These are phyloP conservation scores for Neoboletus brunneissimus DNA, from an alignment of 768 basidiomycete genomes.

Conservation along the genomic window DNA sequence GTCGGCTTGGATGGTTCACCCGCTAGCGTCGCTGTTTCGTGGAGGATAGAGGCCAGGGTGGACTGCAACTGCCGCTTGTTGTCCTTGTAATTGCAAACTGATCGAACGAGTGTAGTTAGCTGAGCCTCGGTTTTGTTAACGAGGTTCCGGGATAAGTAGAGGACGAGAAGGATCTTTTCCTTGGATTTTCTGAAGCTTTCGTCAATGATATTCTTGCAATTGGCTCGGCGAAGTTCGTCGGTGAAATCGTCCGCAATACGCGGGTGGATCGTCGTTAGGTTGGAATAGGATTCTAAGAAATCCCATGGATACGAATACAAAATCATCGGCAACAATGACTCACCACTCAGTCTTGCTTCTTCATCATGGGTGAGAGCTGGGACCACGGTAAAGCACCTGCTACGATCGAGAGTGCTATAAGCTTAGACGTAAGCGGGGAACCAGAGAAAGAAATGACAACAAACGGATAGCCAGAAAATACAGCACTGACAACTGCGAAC, in stretches of 20 bases:
- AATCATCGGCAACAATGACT: background rate
- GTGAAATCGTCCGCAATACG: constrained; percentile 17
- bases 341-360: constrained; percentile 12
- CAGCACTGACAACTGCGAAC: constrained; percentile 24
- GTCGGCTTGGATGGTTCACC: constrained; percentile 10
- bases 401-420: constrained; percentile 20
- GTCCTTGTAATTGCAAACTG: constrained; percentile 15
- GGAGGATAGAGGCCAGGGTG: constrained; percentile 17
- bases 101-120: constrained; percentile 7
- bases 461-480: constrained; percentile 27
- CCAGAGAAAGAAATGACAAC: background rate
- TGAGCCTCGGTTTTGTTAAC: constrained; percentile 15
- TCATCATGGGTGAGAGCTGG: constrained; percentile 15
- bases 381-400: constrained; percentile 12
- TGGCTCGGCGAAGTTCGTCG: constrained; percentile 18
- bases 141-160: constrained; percentile 16
- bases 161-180: constrained; percentile 21
- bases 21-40: constrained; percentile 2
- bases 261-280: constrained; percentile 15
- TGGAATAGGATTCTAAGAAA: constrained; percentile 17
- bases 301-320: background rate
- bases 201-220: constrained; percentile 15
- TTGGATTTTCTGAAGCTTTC: constrained; percentile 24
- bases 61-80: constrained; percentile 9
- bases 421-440: background rate